phyloP scores from a whole-genome alignment of 441 rosid species.

The Erysimum cheiri region DNA sequence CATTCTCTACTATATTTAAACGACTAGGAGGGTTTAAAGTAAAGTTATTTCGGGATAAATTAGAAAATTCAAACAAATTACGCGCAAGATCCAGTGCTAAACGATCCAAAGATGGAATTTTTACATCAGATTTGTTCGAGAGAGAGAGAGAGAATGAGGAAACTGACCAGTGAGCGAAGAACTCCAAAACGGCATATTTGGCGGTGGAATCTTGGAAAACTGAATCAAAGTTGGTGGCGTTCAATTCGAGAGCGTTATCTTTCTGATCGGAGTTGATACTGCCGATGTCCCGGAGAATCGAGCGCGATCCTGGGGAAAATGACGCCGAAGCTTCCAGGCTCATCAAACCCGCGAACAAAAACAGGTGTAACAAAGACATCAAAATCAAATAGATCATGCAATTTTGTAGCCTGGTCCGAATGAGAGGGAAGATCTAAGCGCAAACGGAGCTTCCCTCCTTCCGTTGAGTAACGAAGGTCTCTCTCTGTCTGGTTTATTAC shows the following conservation, averaged over 20 bases:
- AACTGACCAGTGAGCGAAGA: conserved; percentile 95
- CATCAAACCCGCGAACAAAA: conserved; percentile 44
- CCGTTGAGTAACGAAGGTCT: conserved; percentile 41
- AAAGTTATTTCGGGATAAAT: neutral
- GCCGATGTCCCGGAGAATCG: conserved; percentile 61
- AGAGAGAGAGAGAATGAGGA: conserved; percentile 50
- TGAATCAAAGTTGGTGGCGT: conserved; percentile 68
- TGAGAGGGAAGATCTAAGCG: conserved; percentile 37
- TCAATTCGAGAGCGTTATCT: conserved; percentile 68
- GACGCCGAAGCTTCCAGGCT: conserved; percentile 47
- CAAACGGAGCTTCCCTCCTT: conserved; percentile 33
- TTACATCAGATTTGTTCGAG: neutral
- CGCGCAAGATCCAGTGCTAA: conserved; percentile 1
- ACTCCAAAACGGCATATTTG: conserved; percentile 75
- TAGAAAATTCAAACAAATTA: neutral
- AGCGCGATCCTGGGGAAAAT: conserved; percentile 67
- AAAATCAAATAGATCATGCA: conserved; percentile 6
- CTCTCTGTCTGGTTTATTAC: neutral
- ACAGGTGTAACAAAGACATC: conserved; percentile 51
- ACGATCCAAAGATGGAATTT: neutral
- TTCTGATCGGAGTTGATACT: conserved; percentile 36
- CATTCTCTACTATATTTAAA: neutral
- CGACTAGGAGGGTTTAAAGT: neutral
- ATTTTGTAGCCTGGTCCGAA: conserved; percentile 20
- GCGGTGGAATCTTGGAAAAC: conserved; percentile 70